phyloP scores from a whole-genome alignment of 108 stramenopile species.

The Schizochytrium sp. region DNA sequence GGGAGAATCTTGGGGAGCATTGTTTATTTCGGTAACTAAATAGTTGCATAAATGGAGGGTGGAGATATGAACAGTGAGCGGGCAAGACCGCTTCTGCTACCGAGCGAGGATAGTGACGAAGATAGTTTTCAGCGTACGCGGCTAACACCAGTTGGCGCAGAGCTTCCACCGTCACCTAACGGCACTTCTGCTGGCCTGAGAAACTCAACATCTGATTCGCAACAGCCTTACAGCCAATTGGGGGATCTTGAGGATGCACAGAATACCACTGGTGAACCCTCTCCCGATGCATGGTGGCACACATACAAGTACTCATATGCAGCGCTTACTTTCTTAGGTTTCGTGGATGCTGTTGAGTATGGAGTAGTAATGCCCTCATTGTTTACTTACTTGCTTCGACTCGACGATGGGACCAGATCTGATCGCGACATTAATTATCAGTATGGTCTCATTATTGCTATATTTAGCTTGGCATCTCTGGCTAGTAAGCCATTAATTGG shows the following conservation, averaged over 20 bases:
- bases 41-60: too few relatives aligned
- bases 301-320: not conserved
- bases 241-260: not conserved
- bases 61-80: too few relatives aligned
- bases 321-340: not conserved
- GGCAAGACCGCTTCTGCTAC: too few relatives aligned
- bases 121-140: constrained; percentile 18
- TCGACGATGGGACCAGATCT: not conserved
- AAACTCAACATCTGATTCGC: not conserved
- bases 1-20: too few relatives aligned
- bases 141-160: not conserved
- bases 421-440: not conserved
- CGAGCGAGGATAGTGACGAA: not conserved
- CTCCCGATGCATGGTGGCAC: not conserved
- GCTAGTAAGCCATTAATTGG: constrained; percentile 2
- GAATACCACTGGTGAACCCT: not conserved
- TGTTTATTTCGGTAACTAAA: too few relatives aligned
- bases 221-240: not conserved
- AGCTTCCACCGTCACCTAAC: not conserved
- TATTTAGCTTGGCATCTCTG: constrained; percentile 26
- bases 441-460: constrained; percentile 33
- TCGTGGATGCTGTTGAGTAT: constrained; percentile 40
- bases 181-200: not conserved
- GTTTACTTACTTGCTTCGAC: not conserved
- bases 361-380: constrained; percentile 32